A percentile compares a stretch with the other conserved stretches of the same genome.
Conservation (phyloP, 805 yeast species). For the Candida tallmaniae region DNA sequence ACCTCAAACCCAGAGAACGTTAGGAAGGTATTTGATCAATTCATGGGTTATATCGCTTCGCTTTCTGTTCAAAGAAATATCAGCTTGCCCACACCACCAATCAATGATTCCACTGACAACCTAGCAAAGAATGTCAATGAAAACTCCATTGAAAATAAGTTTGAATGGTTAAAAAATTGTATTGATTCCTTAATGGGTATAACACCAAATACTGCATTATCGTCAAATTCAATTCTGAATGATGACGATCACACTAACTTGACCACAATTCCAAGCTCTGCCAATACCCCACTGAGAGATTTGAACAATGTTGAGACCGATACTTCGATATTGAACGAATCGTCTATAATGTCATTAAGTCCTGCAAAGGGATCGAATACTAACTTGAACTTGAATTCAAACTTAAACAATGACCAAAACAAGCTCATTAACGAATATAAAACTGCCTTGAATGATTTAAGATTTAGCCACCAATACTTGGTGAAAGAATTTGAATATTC, state of each 20-base stretch:
- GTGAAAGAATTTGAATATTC: constrained; percentile 67
- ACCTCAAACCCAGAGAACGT: constrained; percentile 1
- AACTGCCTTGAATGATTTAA: constrained; percentile 63
- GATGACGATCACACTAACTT: constrained; percentile 7
- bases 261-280: constrained; percentile 11
- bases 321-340: constrained; percentile 21
- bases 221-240: constrained; percentile 1
- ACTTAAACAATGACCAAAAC: constrained; percentile 2
- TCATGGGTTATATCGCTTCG: constrained; percentile 45
- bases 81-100: constrained; percentile 31
- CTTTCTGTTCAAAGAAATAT: constrained; percentile 41
- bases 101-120: constrained; percentile 2
- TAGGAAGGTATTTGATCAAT: constrained; percentile 30
- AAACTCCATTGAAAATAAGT: constrained; percentile 19
- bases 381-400: not conserved
- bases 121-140: too few species aligned
- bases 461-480: constrained; percentile 66
- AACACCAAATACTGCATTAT: not conserved
- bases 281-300: constrained; percentile 8
- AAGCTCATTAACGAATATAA: constrained; percentile 28
- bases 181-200: constrained; percentile 26
- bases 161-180: constrained; percentile 37
- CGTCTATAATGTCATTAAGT: constrained; percentile 23
- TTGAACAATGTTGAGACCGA: constrained; percentile 14
- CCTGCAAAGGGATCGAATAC: constrained; percentile 15